Evolutionary conservation across 139 green algal species (phyloP).

Genomic region (Micractinium sp.): DNA sequence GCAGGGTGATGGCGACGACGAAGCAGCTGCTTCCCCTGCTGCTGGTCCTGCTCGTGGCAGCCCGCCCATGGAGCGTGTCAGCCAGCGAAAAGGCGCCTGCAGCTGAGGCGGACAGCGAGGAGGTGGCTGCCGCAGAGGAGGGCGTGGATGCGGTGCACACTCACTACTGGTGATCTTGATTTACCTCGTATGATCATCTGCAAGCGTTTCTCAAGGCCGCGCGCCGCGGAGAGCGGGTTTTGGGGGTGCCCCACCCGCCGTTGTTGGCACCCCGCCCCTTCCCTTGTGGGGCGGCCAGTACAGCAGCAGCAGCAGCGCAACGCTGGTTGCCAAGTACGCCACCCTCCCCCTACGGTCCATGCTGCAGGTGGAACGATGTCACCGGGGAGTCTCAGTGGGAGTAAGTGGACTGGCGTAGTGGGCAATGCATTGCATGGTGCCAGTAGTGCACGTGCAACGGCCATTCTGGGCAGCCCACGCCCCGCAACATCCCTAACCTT

Average conservation of each 20-base stretch:
- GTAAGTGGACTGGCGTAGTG: not conserved
- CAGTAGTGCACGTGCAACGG: not conserved
- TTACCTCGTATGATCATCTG: not conserved
- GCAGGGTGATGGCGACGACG: too few relatives aligned
- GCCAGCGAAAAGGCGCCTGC: not conserved
- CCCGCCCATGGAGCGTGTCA: not conserved
- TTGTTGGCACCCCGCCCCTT: not conserved
- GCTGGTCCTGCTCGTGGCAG: not conserved
- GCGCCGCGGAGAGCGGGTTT: not conserved
- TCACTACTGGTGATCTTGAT: constrained; percentile 2
- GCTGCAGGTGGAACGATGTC: not conserved
- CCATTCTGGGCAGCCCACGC: too few relatives aligned
- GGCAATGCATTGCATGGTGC: not conserved
- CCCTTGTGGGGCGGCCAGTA: not conserved
- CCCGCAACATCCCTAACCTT: not conserved
- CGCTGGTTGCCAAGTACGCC: not conserved
- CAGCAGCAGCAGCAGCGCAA: not conserved
- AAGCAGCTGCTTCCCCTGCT: not conserved
- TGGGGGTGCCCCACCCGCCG: not conserved
- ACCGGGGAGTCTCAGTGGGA: not conserved
- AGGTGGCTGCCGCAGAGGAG: not conserved
- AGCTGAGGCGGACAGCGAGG: not conserved
- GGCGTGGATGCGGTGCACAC: not conserved
- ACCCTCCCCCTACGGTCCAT: not conserved
- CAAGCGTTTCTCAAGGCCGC: not conserved